Conservation (phyloP, 2,329 filamentous ascomycete species). For the Erysiphe neolycopersici region DNA sequence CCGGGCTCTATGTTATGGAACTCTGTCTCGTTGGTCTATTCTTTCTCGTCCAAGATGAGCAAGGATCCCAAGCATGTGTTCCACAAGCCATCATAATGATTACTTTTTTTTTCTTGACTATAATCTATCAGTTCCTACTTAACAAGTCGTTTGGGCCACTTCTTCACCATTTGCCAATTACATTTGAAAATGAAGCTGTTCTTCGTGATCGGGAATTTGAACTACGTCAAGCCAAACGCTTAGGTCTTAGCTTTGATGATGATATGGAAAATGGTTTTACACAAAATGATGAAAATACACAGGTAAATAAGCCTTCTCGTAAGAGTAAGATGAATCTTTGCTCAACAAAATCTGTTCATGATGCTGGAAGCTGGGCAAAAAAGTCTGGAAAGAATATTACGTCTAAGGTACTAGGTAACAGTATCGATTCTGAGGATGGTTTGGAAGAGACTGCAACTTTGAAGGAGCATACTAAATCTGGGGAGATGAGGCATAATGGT, state of each 20-base stretch:
- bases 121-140: constrained; percentile 52
- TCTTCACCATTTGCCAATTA: constrained; percentile 74
- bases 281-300: constrained; percentile 14
- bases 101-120: constrained; percentile 40
- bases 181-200: constrained; percentile 82
- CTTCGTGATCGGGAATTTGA: constrained; percentile 77
- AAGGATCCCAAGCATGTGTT: constrained; percentile 29
- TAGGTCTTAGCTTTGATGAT: constrained; percentile 32
- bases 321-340: constrained; percentile 17
- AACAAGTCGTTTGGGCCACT: constrained; percentile 67
- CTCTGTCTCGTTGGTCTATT: constrained; percentile 73
- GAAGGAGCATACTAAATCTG: constrained; percentile 11
- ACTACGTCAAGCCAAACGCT: constrained; percentile 42
- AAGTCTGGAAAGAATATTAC: constrained; percentile 10
- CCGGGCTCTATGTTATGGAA: constrained; percentile 85
- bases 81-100: constrained; percentile 73
- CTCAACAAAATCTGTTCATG: constrained; percentile 9
- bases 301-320: constrained; percentile 7
- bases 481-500: constrained; percentile 4
- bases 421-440: neutral
- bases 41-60: constrained; percentile 40
- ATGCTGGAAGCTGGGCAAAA: constrained; percentile 9
- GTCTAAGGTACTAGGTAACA: constrained; percentile 17
- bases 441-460: constrained; percentile 19
- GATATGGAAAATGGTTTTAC: constrained; percentile 14